These are phyloP conservation scores for Thermomucor indicae-seudaticae DNA, from an alignment of 371 early-diverging fungal species.

Conservation along the genomic window DNA sequence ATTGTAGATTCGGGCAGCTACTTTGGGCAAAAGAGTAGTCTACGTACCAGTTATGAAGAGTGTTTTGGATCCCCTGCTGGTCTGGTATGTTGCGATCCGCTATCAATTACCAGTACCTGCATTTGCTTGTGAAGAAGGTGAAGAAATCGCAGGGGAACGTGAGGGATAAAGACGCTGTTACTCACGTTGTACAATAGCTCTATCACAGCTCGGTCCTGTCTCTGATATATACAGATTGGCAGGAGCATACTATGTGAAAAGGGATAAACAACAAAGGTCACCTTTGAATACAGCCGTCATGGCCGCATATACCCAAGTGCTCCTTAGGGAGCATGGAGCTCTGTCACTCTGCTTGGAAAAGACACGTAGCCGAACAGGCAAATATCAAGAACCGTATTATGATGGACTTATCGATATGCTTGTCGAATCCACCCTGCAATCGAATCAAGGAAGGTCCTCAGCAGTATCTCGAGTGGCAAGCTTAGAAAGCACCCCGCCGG, in stretches of 20 bases:
- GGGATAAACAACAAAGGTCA: slow-evolving; percentile 34
- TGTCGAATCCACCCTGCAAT: slow-evolving; percentile 41
- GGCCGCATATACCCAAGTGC: slow-evolving; percentile 44
- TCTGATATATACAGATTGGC: slow-evolving; percentile 44
- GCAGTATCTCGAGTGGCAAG: slow-evolving; percentile 16
- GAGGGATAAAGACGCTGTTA: not conserved
- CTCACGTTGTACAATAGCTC: slow-evolving; percentile 4
- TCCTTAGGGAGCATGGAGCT: slow-evolving; percentile 45
- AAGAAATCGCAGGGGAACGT: not conserved
- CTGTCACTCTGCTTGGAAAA: slow-evolving; percentile 34
- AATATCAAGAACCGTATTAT: slow-evolving; percentile 33
- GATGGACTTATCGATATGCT: slow-evolving; percentile 48
- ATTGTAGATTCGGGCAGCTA: slow-evolving; percentile 26
- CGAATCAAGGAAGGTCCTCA: slow-evolving; percentile 27
- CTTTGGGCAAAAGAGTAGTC: slow-evolving; percentile 41
- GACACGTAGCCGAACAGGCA: slow-evolving; percentile 40
- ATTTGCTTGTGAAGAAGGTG: slow-evolving; percentile 44
- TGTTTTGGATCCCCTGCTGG: slow-evolving; percentile 35
- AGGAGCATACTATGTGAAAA: slow-evolving; percentile 43
- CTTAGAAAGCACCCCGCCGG: slow-evolving; percentile 30
- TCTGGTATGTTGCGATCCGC: slow-evolving; percentile 48
- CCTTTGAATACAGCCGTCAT: slow-evolving; percentile 45
- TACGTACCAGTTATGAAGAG: slow-evolving; percentile 43
- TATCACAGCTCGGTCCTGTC: slow-evolving; percentile 38
- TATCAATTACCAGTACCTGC: slow-evolving; percentile 48